Evolutionary conservation across 768 basidiomycete genomes (phyloP).

Genomic region (Gloeostereum incarnatum): DNA sequence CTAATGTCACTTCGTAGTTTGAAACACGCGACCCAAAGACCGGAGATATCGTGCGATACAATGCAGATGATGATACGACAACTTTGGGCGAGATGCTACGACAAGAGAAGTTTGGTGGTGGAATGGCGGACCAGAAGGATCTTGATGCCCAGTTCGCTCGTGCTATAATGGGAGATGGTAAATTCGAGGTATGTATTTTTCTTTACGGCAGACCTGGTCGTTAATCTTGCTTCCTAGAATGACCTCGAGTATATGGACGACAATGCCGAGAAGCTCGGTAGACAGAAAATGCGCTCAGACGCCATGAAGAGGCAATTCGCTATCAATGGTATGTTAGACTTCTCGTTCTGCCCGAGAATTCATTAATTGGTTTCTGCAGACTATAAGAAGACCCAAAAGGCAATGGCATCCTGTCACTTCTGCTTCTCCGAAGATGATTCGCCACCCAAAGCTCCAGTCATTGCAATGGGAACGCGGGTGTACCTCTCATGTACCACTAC

Average conservation of each 20-base stretch:
- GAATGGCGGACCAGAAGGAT: conserved; percentile 85
- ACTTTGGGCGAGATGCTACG: conserved; percentile 89
- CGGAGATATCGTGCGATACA: conserved; percentile 81
- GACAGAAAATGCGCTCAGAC: conserved; percentile 94
- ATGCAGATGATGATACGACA: conserved; percentile 82
- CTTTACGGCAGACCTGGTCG: neutral
- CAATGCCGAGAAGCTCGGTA: conserved; percentile 85
- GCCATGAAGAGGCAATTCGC: conserved; percentile 97
- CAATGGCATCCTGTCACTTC: conserved; percentile 74
- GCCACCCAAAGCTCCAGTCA: conserved; percentile 75
- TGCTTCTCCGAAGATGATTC: conserved; percentile 93
- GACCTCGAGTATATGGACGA: conserved; percentile 95
- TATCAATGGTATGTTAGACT: conserved; percentile 69
- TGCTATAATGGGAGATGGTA: conserved; percentile 81
- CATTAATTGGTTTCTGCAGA: conserved; percentile 36
- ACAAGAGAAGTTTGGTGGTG: conserved; percentile 86
- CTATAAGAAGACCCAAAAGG: conserved; percentile 92
- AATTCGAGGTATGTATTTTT: conserved; percentile 56
- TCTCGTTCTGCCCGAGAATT: neutral
- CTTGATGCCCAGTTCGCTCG: conserved; percentile 84
- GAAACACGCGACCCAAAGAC: conserved; percentile 88
- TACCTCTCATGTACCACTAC: conserved; percentile 86
- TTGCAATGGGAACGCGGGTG: conserved; percentile 84
- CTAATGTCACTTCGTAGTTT: conserved; percentile 32
- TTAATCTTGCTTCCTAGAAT: conserved; percentile 33